Conservation (phyloP, 192 early-diverging fungal genomes). For the Jimgerdemannia flammicorona region DNA sequence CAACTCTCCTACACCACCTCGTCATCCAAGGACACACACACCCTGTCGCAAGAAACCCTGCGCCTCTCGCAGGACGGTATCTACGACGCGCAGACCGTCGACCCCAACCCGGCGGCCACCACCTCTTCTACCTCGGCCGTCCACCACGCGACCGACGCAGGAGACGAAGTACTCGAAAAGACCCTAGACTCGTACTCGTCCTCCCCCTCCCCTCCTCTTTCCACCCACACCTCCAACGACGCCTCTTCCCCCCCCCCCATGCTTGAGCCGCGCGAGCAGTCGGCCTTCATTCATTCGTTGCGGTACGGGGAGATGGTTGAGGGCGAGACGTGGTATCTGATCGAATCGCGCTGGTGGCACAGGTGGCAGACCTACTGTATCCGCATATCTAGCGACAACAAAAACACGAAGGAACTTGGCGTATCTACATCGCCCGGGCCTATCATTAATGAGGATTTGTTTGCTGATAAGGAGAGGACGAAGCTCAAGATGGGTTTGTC, state of each 20-base stretch:
- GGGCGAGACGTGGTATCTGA: conserved; percentile 45
- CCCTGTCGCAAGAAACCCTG: no score
- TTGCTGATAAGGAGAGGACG: conserved; percentile 23
- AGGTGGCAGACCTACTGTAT: conserved; percentile 41
- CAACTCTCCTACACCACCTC: not conserved
- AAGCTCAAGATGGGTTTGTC: conserved; percentile 32
- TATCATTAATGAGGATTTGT: conserved; percentile 44
- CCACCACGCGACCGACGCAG: not conserved
- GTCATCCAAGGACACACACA: not conserved
- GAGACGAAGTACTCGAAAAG: conserved; percentile 1
- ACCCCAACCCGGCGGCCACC: not conserved
- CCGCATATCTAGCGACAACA: conserved; percentile 13
- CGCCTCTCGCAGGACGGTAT: no score
- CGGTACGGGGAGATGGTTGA: conserved; percentile 19
- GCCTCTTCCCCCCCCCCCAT: conserved; percentile 4
- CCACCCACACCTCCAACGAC: not conserved
- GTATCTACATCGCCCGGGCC: conserved; percentile 16
- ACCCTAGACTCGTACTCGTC: not conserved
- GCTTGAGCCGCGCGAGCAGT: conserved; percentile 9
- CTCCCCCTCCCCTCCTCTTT: no score
- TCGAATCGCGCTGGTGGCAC: conserved; percentile 39
- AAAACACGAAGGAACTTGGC: not conserved
- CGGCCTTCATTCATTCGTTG: conserved; percentile 3
- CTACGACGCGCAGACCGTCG: no score
- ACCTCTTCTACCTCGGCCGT: not conserved